Conservation (phyloP, 768 basidiomycete genomes). For the Pleurotus eryngii region DNA sequence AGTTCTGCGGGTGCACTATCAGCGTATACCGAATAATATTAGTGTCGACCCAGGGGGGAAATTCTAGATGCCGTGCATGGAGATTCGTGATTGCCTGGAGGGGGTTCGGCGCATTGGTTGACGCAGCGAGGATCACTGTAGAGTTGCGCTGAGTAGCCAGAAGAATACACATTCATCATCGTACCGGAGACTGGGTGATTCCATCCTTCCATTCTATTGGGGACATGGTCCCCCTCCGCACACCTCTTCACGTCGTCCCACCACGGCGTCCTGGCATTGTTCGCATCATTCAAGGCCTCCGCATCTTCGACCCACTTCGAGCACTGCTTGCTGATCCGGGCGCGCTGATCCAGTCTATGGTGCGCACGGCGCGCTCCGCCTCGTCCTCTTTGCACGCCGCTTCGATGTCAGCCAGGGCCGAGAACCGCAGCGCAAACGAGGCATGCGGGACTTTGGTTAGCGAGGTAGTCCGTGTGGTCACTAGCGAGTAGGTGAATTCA, state of each 20-base stretch:
- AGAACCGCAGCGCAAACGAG: slow-evolving; percentile 76
- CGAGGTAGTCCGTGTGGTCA: slow-evolving; percentile 75
- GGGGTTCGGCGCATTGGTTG: slow-evolving; percentile 79
- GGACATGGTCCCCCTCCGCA: slow-evolving; percentile 72
- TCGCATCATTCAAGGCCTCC: slow-evolving; percentile 41
- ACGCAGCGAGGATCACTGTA: slow-evolving; percentile 77
- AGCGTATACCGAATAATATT: slow-evolving; percentile 70
- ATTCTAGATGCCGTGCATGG: slow-evolving; percentile 61
- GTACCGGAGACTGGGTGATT: slow-evolving; percentile 81
- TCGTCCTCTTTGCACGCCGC: slow-evolving; percentile 75
- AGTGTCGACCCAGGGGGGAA: slow-evolving; percentile 81
- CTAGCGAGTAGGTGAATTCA: slow-evolving; percentile 30
- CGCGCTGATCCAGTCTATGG: slow-evolving; percentile 85
- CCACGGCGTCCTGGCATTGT: slow-evolving; percentile 63
- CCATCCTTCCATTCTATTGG: slow-evolving; percentile 74
- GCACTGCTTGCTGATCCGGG: slow-evolving; percentile 61
- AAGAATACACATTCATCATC: slow-evolving; percentile 25
- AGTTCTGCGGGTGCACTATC: slow-evolving; percentile 71
- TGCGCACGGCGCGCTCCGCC: slow-evolving; percentile 71
- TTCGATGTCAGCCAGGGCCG: slow-evolving; percentile 70
- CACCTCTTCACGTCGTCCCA: slow-evolving; percentile 84
- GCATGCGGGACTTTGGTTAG: slow-evolving; percentile 67
- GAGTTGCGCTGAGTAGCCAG: slow-evolving; percentile 10
- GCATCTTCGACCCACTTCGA: slow-evolving; percentile 70
- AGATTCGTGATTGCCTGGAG: slow-evolving; percentile 74